These are phyloP conservation scores for Phoma sp. DNA, from an alignment of 2,329 filamentous ascomycete species.

Conservation along the genomic window DNA sequence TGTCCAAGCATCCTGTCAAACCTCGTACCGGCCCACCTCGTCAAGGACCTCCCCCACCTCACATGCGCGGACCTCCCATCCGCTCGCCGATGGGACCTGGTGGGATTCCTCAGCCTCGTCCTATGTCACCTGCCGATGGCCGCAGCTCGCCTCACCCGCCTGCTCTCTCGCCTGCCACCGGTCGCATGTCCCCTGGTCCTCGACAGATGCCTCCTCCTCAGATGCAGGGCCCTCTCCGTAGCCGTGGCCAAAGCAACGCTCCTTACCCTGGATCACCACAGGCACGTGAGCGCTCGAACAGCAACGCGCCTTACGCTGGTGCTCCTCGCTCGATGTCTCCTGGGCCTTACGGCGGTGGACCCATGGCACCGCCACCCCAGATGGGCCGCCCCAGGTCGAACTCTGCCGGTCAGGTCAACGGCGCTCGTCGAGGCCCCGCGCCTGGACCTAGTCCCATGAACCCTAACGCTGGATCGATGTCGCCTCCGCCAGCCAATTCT, in stretches of 20 bases:
- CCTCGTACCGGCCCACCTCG: constrained; percentile 67
- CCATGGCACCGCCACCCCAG: constrained; percentile 39
- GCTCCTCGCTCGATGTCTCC: constrained; percentile 48
- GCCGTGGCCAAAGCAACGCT: constrained; percentile 47
- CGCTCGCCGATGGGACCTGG: constrained; percentile 41
- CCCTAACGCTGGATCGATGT: constrained; percentile 3
- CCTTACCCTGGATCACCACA: constrained; percentile 32
- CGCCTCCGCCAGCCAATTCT: constrained; percentile 14
- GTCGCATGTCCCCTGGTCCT: constrained; percentile 43
- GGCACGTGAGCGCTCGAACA: constrained; percentile 41
- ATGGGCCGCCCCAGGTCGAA: constrained; percentile 46
- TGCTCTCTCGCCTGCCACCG: constrained; percentile 50
- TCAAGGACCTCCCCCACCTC: constrained; percentile 57
- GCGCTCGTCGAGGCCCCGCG: constrained; percentile 37
- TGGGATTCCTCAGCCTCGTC: constrained; percentile 41
- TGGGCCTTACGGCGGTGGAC: constrained; percentile 47
- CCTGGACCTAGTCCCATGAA: constrained; percentile 48
- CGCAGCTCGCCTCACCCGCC: constrained; percentile 53
- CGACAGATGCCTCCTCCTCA: constrained; percentile 37
- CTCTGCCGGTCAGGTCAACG: constrained; percentile 41
- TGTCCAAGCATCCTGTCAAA: constrained; percentile 91
- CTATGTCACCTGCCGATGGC: constrained; percentile 55
- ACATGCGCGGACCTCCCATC: constrained; percentile 40
- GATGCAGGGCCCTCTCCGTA: constrained; percentile 31
- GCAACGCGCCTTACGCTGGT: constrained; percentile 46